These are phyloP conservation scores for Prunus armeniaca DNA, from an alignment of 306 rosid species.

Conservation along the genomic window DNA sequence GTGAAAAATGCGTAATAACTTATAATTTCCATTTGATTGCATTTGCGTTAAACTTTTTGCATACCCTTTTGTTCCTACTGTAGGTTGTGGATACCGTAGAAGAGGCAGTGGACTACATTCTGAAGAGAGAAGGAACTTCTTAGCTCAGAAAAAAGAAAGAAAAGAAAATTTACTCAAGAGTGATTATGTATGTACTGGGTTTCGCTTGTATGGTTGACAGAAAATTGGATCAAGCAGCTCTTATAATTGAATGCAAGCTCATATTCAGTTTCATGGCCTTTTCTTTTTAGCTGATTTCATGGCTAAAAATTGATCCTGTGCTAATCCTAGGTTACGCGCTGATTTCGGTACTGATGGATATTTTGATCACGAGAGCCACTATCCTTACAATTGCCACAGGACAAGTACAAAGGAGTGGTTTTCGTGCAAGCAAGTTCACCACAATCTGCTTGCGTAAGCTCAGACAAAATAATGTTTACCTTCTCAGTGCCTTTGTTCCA, in stretches of 20 bases:
- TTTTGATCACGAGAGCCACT: too few species aligned
- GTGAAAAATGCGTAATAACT: neutral
- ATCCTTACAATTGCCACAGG: too few species aligned
- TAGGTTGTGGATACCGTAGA: constrained; percentile 40
- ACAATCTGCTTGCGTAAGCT: too few species aligned
- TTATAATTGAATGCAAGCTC: neutral
- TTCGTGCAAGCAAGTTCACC: too few species aligned
- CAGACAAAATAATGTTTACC: too few species aligned
- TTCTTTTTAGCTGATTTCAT: neutral
- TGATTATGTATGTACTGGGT: neutral
- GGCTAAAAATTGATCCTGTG: too few species aligned
- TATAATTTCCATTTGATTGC: neutral
- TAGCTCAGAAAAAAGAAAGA: neutral
- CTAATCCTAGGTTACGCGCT: too few species aligned
- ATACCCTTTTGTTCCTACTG: neutral
- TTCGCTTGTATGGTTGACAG: neutral
- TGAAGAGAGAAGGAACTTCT: constrained; percentile 25
- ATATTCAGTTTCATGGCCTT: neutral
- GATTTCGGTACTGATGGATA: too few species aligned
- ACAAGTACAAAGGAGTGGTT: too few species aligned
- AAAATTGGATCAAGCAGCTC: neutral
- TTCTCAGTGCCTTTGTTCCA: too few species aligned
- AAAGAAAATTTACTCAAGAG: neutral
- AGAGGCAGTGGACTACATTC: constrained; percentile 42
- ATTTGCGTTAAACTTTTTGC: neutral